Evolutionary conservation across 768 basidiomycete species (phyloP), one percentile per base, ranked within the genome.

Genomic region (Rickenella mellea): DNA sequence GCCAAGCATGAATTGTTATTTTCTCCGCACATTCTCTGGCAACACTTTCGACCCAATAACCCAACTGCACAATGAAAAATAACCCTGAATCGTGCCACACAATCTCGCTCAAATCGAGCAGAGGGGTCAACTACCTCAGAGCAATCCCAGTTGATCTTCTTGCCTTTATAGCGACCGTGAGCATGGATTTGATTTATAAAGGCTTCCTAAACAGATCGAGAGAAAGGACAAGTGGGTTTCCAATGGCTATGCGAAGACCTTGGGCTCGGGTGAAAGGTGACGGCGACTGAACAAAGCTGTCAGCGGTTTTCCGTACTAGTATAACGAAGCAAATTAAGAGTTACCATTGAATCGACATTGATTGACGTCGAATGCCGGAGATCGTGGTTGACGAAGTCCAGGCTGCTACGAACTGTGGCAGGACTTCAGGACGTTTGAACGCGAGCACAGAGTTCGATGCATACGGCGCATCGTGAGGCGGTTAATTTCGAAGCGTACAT

Each of bases 251-350:
- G 12, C 83, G 67, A 3, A 83, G 61, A 0, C 78, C 73, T 54
- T 80, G 70, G 0, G 78, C 78, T 12, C 80, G 75, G 0, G 80
- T 84, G 10, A n/a, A n/a, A n/a, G n/a, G n/a, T n/a, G 11, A 84
- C 57, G 4, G 80, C 77, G 27, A 84, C 80, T 81, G 38, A 6
- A 36, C 19, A 14, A 25, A 21, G 35, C 36, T n/a, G n/a, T n/a
- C n/a, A n/a, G n/a, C n/a, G n/a, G n/a, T 11, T 1, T 37, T 15
- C 27, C n/a, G 33, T 32, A 42, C n/a, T 19, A 36, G 12, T 21
- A 9, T 12, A 27, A 20, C 5, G 39, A 11, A 31, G 5, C 24
- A 38, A 41, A 31, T 10, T 27, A 10, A 21, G 14, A 55, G 68
- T 25, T 30, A 76, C 78, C 78, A 53, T 80, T 79, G 58, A 78